Base-by-base conservation (phyloP, 768 basidiomycete genomes). In the Kwoniella mangroviensis region DNA sequence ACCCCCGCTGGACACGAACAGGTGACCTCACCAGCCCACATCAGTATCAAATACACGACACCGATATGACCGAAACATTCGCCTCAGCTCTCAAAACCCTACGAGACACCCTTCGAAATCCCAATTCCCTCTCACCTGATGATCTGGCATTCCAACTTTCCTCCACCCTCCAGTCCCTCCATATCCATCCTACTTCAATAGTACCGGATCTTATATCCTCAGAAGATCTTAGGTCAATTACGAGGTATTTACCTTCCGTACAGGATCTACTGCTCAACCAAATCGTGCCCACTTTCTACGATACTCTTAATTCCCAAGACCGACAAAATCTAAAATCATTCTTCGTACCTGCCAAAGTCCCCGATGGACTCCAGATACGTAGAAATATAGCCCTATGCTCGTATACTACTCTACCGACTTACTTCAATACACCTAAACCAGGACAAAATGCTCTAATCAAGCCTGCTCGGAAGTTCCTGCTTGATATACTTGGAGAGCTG, bases 231-330 rank as follows among this genome's bases (percentile, higher is more conserved):
- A 64, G 57, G 56, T 58, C 67, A 7, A 67, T 78, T 11, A 28
- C 67, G 3, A 22, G 74, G 45, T 73, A 73, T 69, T 78, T 89
- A 41, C 87, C 89, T 3, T 78, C 83, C 1, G 82, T 94, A n/a
- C 93, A 96, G 76, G 84, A 85, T 58, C 85, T 84, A 11, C 81
- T 95, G 13, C 76, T 95, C 28, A 87, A 87, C 71, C 85, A 88
- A 70, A 84, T 92, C 60, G 79, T 89, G 3, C 91, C 92, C 0
- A 87, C 87, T 42, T 96, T 93, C 92, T 87, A 88, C 49, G 74
- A 84, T 1, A 68, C 79, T 3, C 84, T 94, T 51, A 80, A 83
- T n/a, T 17, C 10, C 21, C 86, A 89, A 67, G 82, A 51, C 5
- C 83, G 85, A 12, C 82, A 82, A 13, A 62, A 93, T 19, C 73